Conservation (phyloP, 2,329 filamentous ascomycete genomes). For the Orbilia ellipsospora region DNA sequence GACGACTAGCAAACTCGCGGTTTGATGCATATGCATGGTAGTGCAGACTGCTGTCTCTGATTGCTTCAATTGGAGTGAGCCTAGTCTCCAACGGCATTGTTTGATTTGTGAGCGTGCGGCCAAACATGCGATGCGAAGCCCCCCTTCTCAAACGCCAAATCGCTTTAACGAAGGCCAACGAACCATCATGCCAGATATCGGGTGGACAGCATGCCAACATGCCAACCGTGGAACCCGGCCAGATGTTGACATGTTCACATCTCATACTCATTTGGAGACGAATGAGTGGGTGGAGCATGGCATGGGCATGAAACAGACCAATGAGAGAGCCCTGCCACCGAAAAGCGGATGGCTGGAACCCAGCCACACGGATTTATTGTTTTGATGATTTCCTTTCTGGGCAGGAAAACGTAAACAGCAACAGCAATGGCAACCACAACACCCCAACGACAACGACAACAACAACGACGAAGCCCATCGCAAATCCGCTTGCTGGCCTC, state of each 20-base stretch:
- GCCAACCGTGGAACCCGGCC: not conserved
- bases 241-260: not conserved
- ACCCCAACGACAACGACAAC: constrained; percentile 35
- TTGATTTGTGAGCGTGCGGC: too few relatives aligned
- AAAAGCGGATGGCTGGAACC: constrained; percentile 22
- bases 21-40: too few relatives aligned
- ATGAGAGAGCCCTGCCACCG: too few relatives aligned
- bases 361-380: constrained; percentile 52
- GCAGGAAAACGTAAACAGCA: constrained; percentile 52
- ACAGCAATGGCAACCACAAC: constrained; percentile 40
- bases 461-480: constrained; percentile 32
- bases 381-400: constrained; percentile 47
- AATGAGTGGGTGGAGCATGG: too few relatives aligned
- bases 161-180: not conserved
- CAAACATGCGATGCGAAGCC: too few relatives aligned
- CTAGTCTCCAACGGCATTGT: too few relatives aligned
- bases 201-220: not conserved
- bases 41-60: too few relatives aligned
- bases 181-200: constrained; percentile 3
- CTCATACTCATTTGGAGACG: too few relatives aligned
- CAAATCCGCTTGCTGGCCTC: constrained; percentile 2
- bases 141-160: not conserved
- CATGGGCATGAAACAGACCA: too few relatives aligned
- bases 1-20: too few relatives aligned
- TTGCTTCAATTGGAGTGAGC: too few relatives aligned